Conservation (phyloP, 2,329 filamentous ascomycete genomes). For the Sporothrix sp. region DNA sequence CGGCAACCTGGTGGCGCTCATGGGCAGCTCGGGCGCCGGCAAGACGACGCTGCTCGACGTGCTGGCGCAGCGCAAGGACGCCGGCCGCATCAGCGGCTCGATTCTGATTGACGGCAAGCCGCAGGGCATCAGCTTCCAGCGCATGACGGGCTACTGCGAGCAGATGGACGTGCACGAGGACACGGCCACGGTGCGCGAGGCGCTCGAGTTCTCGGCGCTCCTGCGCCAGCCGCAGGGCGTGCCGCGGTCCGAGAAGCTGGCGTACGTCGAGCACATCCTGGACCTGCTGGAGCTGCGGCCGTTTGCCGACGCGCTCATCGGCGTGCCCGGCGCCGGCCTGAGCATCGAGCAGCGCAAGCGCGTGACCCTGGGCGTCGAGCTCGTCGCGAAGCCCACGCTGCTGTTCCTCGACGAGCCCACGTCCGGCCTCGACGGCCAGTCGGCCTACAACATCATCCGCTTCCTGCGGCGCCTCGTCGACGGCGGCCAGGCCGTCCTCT, state of each 20-base stretch:
- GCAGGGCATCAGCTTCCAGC: constrained; percentile 19
- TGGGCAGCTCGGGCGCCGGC: constrained; percentile 76
- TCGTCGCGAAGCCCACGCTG: constrained; percentile 51
- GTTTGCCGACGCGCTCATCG: constrained; percentile 38
- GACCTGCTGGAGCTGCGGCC: constrained; percentile 45
- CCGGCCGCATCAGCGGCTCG: constrained; percentile 64
- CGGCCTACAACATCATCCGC: constrained; percentile 55
- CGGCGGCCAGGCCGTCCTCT: constrained; percentile 56
- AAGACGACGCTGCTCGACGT: constrained; percentile 82
- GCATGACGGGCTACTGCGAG: constrained; percentile 49
- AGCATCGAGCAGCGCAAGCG: constrained; percentile 45
- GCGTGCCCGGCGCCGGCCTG: constrained; percentile 28
- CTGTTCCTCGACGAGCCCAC: constrained; percentile 55
- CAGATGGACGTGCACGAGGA: constrained; percentile 73
- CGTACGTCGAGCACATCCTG: constrained; percentile 70
- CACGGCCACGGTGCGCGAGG: constrained; percentile 66
- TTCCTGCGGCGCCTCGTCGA: constrained; percentile 58
- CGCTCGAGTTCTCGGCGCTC: constrained; percentile 62
- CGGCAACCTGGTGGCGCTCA: constrained; percentile 65
- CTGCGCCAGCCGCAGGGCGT: constrained; percentile 60
- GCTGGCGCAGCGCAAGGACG: constrained; percentile 68
- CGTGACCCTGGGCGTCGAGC: constrained; percentile 51
- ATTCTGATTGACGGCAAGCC: constrained; percentile 67
- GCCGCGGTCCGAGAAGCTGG: constrained; percentile 57
- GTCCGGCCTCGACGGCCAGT: constrained; percentile 57